Percentiles rank a stretch among this genome's conserved stretches.
phyloP scores from a whole-genome alignment of 1,284 basidiomycete species.

The Xerocomus minutiporus region DNA sequence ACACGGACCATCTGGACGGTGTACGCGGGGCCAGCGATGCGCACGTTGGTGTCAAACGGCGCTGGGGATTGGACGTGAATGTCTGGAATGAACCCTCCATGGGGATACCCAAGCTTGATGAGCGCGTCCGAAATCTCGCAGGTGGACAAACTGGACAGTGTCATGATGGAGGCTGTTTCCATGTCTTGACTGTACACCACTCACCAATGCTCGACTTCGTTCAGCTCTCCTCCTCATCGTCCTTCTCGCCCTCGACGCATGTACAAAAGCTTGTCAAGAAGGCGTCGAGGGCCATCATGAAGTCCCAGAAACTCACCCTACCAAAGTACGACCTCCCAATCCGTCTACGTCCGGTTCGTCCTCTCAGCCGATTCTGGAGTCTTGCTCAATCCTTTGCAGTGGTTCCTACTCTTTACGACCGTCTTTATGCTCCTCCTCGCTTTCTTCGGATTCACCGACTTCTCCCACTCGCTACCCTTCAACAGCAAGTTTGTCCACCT shows the following conservation, averaged over 20 bases:
- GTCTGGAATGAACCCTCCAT: conserved; percentile 83
- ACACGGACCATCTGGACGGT: conserved; percentile 84
- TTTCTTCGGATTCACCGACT: conserved; percentile 70
- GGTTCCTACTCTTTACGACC: conserved; percentile 67
- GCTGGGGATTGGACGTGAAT: conserved; percentile 57
- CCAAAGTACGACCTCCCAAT: conserved; percentile 68
- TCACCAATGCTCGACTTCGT: background rate
- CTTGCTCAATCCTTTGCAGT: conserved; percentile 40
- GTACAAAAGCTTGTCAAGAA: conserved; percentile 34
- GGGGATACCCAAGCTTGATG: conserved; percentile 71
- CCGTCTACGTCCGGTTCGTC: conserved; percentile 64
- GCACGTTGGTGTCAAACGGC: conserved; percentile 24
- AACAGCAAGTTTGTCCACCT: conserved; percentile 87
- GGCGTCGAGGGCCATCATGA: conserved; percentile 49
- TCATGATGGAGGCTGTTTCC: conserved; percentile 16
- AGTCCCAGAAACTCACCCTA: conserved; percentile 50
- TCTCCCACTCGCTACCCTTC: conserved; percentile 59
- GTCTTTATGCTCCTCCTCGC: conserved; percentile 63
- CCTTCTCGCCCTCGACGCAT: conserved; percentile 14
- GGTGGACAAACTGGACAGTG: conserved; percentile 47
- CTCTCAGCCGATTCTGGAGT: conserved; percentile 8
- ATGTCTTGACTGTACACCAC: background rate
- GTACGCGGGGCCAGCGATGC: conserved; percentile 76
- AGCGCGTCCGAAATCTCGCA: conserved; percentile 92
- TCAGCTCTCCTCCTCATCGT: conserved; percentile 11